Base-by-base conservation (phyloP, 306 rosid species). In the Begonia fuchsioides region DNA sequence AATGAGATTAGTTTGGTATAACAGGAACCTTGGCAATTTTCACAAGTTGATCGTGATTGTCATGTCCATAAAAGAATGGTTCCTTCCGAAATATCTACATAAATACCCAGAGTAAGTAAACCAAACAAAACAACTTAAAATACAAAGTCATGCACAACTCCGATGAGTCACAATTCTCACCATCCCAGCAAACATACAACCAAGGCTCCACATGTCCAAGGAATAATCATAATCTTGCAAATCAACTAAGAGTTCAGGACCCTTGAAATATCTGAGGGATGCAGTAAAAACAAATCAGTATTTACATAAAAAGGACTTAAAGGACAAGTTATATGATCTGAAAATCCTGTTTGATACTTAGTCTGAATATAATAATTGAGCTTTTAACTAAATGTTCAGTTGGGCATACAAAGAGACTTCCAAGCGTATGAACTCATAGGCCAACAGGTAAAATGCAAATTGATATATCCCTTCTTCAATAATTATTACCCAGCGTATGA, bases 131-230 rank as follows among this genome's bases (percentile, higher is more conserved):
- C 12, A 10, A 10, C 14, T n/a, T 26, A 26, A 8, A 26, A 26
- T 26, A 26, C 35, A 26, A 26, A 26, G 35, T 26, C 35, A 26
- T 26, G 52, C 11, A 20, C 35, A 43, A 32, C 44, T 2, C 16
- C 1, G 16, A 11, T 32, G 3, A 45, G 5, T 26, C 49, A 49
- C 13, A 69, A 60, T 63, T 56, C 79, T 79, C 60, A 92, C 98
- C 96, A 92, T 92, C 75, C 98, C 98, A 44, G 98, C 96, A 73
- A 92, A 92, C 98, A 92, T 92, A 70, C 98, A 92, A 61, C 98
- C 96, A 53, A 92, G 96, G 76, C 98, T 92, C 98, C 98, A 85
- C 94, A 92, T 82, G 72, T 92, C 96, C 68, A 92, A 76, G 53
- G 73, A 72, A 56, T 72, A 55, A 41, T 72, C 77, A 58, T 67